Evolutionary conservation across 1,139 yeast species (phyloP).

Genomic region (Suhomyces wounanorum): DNA sequence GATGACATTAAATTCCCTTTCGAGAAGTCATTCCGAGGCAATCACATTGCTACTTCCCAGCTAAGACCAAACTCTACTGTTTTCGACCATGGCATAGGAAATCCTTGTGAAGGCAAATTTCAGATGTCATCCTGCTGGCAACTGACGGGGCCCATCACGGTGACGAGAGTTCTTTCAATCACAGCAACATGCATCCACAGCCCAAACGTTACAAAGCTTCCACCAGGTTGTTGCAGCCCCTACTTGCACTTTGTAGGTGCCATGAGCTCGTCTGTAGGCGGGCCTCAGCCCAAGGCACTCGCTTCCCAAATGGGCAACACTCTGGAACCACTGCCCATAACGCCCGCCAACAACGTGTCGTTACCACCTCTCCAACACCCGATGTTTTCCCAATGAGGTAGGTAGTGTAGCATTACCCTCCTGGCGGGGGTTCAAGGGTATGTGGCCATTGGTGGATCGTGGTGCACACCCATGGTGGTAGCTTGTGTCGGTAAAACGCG

Average conservation of each 20-base stretch:
- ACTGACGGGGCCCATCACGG: background rate
- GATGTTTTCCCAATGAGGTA: background rate
- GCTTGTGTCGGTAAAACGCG: too few species aligned
- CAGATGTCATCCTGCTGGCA: background rate
- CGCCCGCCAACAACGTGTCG: background rate
- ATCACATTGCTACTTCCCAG: background rate
- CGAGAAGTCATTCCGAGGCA: background rate
- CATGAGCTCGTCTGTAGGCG: background rate
- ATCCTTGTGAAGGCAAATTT: background rate
- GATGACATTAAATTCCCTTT: background rate
- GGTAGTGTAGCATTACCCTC: background rate
- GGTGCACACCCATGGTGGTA: too few species aligned
- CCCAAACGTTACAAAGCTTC: background rate
- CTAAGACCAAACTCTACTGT: background rate
- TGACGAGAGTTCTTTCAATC: background rate
- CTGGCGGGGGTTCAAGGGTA: too few species aligned
- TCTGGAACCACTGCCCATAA: background rate
- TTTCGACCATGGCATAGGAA: background rate
- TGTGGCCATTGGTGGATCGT: too few species aligned
- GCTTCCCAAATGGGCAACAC: background rate
- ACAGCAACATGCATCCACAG: background rate
- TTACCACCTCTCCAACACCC: background rate
- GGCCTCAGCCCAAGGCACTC: background rate
- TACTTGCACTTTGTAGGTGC: background rate
- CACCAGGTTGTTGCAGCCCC: background rate